phyloP scores from a whole-genome alignment of 2,329 filamentous ascomycete genomes.

The Neocatenulostroma microsporum region DNA sequence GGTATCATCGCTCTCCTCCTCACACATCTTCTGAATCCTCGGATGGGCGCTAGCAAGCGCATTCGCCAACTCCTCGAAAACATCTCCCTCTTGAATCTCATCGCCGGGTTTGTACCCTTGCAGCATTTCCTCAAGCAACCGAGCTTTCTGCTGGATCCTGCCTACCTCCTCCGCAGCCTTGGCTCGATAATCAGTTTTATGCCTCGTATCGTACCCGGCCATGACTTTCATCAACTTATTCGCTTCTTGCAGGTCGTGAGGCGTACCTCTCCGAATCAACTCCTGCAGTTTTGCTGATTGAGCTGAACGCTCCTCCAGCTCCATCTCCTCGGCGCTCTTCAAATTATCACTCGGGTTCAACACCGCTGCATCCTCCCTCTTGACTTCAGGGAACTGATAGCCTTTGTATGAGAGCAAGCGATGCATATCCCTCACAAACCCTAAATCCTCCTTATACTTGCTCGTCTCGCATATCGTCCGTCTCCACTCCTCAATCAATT shows the following conservation, averaged over 20 bases:
- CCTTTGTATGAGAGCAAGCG: slow-evolving; percentile 92
- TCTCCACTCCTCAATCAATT: slow-evolving; percentile 97
- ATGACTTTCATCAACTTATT: slow-evolving; percentile 99
- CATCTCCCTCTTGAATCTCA: slow-evolving; percentile 61
- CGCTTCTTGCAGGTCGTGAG: slow-evolving; percentile 90
- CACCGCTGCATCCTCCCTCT: slow-evolving; percentile 89
- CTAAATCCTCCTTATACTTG: slow-evolving; percentile 92
- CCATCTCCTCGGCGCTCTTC: slow-evolving; percentile 96
- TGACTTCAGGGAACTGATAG: slow-evolving; percentile 88
- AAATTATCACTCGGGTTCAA: slow-evolving; percentile 95
- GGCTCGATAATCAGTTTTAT: slow-evolving; percentile 94
- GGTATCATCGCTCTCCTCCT: slow-evolving; percentile 94
- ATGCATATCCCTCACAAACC: slow-evolving; percentile 97
- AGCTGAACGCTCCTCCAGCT: slow-evolving; percentile 87
- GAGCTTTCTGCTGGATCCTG: slow-evolving; percentile 93
- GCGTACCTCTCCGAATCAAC: slow-evolving; percentile 82
- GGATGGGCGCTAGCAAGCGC: slow-evolving; percentile 89
- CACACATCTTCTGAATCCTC: slow-evolving; percentile 99
- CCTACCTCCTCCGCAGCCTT: slow-evolving; percentile 93
- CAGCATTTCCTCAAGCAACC: slow-evolving; percentile 83
- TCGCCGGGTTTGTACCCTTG: slow-evolving; percentile 77
- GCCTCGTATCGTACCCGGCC: slow-evolving; percentile 91
- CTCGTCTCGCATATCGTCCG: slow-evolving; percentile 97
- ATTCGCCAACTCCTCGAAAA: slow-evolving; percentile 75
- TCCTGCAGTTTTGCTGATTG: slow-evolving; percentile 98